These are phyloP conservation scores for Gentiana macrophylla DNA, from an alignment of 257 asterid species.

Conservation along the genomic window DNA sequence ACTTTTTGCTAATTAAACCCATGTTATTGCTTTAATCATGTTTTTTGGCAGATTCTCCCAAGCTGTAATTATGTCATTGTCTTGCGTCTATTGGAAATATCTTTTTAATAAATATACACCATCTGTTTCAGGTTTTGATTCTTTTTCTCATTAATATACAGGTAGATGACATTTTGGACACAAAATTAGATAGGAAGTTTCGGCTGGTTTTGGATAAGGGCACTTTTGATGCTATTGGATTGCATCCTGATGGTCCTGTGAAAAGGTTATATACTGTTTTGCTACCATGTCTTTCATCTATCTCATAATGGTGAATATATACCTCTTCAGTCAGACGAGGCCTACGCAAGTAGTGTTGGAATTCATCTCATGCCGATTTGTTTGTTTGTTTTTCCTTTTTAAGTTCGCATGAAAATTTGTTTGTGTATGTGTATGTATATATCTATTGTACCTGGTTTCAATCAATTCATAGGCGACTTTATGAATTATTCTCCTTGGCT, in stretches of 20 bases:
- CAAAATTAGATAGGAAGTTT: constrained; percentile 71
- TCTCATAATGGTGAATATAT: neutral
- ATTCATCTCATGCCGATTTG: neutral
- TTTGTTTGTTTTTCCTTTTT: neutral
- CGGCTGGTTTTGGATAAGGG: constrained; percentile 91
- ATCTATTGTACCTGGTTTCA: neutral
- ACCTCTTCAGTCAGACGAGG: neutral
- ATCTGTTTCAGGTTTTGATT: constrained; percentile 7
- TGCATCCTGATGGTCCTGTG: constrained; percentile 93
- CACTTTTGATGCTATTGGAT: constrained; percentile 92
- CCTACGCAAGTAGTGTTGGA: neutral
- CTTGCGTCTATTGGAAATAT: neutral
- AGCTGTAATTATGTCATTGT: neutral
- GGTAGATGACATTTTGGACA: constrained; percentile 92
- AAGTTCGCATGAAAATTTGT: neutral
- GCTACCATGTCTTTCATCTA: neutral
- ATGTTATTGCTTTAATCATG: too few species aligned
- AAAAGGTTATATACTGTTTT: constrained; percentile 45
- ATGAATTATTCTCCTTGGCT: neutral
- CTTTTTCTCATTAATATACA: constrained; percentile 24
- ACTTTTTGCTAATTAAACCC: neutral
- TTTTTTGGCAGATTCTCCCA: neutral
- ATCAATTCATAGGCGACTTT: neutral
- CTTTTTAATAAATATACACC: neutral
- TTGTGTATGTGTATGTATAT: neutral